phyloP scores from a whole-genome alignment of 768 basidiomycete genomes.

The Russula olivacea region DNA sequence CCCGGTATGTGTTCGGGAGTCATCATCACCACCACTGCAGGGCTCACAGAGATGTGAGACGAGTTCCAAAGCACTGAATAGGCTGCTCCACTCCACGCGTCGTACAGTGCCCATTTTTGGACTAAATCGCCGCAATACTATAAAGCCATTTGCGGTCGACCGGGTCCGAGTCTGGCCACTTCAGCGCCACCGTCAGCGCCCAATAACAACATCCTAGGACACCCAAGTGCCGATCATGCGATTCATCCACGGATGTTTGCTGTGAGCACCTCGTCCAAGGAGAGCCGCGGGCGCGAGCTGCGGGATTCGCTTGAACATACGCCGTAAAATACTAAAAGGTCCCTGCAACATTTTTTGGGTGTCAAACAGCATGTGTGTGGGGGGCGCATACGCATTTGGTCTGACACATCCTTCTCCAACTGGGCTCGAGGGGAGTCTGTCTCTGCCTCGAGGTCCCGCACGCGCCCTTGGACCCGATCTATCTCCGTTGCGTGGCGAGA shows the following conservation, averaged over 20 bases:
- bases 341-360: background rate
- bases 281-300: background rate
- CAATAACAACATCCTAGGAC: background rate
- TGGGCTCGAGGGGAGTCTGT: too few relatives aligned
- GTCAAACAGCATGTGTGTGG: background rate
- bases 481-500: too few relatives aligned
- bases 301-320: slow-evolving; percentile 1
- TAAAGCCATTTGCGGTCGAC: background rate
- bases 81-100: background rate
- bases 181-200: background rate
- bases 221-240: background rate
- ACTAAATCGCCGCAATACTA: background rate
- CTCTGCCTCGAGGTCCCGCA: too few relatives aligned
- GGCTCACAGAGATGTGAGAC: background rate
- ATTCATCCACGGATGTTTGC: slow-evolving; percentile 4
- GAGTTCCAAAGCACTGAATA: background rate
- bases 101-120: background rate
- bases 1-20: background rate
- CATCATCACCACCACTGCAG: too few relatives aligned
- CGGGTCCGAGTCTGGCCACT: slow-evolving; percentile 3
- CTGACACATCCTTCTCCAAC: too few relatives aligned
- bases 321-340: slow-evolving; percentile 5
- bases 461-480: too few relatives aligned
- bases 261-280: slow-evolving; percentile 1
- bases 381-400: too few relatives aligned